These are phyloP conservation scores for Poronia punctata DNA, from an alignment of 495 filamentous ascomycete species.

Conservation along the genomic window DNA sequence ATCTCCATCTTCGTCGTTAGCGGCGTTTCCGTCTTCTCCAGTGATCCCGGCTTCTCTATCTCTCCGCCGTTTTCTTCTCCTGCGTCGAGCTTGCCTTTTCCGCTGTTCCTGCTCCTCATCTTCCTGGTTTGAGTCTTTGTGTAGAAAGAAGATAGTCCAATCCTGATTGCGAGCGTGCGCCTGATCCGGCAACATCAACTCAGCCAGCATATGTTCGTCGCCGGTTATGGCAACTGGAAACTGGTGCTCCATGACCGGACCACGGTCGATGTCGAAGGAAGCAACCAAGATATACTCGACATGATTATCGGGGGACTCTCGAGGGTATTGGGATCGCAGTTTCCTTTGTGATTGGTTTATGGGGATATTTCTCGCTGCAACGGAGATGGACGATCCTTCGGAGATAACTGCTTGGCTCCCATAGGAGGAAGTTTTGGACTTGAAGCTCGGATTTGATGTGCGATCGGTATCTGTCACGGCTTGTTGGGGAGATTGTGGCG, in stretches of 20 bases:
- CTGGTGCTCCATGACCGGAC: slow-evolving; percentile 97
- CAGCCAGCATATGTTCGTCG: slow-evolving; percentile 95
- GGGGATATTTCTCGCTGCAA: slow-evolving; percentile 34
- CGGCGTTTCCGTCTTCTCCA: slow-evolving; percentile 42
- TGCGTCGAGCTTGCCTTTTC: slow-evolving; percentile 44
- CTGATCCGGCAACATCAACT: slow-evolving; percentile 98
- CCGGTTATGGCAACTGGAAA: slow-evolving; percentile 90
- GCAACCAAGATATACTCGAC: slow-evolving; percentile 99
- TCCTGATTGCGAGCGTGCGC: slow-evolving; percentile 92
- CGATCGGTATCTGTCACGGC: slow-evolving; percentile 40
- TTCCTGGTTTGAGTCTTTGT: slow-evolving; percentile 81
- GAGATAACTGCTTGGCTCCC: slow-evolving; percentile 33
- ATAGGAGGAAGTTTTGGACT: slow-evolving; percentile 48
- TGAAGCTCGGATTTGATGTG: slow-evolving; percentile 47
- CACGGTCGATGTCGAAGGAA: slow-evolving; percentile 92
- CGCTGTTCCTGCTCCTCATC: slow-evolving; percentile 60
- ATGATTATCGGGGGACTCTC: slow-evolving; percentile 74
- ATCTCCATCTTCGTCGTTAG: slow-evolving; percentile 33
- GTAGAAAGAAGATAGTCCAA: slow-evolving; percentile 98
- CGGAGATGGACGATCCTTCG: slow-evolving; percentile 48
- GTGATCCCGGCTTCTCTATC: slow-evolving; percentile 49
- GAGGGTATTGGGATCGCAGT: slow-evolving; percentile 81
- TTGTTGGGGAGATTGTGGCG: slow-evolving; percentile 48
- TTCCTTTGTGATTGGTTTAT: slow-evolving; percentile 39
- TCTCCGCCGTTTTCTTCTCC: slow-evolving; percentile 33